These are phyloP conservation scores for Austroboletus niveus DNA, from an alignment of 1,284 basidiomycete genomes.

Conservation along the genomic window DNA sequence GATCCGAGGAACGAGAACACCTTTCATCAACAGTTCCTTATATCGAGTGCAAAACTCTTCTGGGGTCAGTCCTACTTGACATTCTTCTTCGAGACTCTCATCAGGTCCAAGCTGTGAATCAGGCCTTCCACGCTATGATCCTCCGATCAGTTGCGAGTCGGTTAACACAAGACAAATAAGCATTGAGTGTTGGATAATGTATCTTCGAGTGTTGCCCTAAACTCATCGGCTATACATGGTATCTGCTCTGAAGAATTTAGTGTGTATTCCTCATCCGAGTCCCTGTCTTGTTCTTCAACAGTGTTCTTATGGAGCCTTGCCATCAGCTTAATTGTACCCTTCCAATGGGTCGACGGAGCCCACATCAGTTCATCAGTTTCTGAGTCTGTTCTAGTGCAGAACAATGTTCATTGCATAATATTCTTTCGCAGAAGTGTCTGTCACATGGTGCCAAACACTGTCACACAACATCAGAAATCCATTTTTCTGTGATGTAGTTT, in stretches of 20 bases:
- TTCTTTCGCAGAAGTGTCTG: too few species aligned
- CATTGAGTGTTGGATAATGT: too few species aligned
- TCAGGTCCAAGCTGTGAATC: slow-evolving; percentile 78
- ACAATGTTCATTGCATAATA: too few species aligned
- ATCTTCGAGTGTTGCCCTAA: too few species aligned
- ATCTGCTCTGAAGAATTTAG: slow-evolving; percentile 35
- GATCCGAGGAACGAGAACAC: too few species aligned
- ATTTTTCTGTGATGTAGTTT: too few species aligned
- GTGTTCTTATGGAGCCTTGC: slow-evolving; percentile 55
- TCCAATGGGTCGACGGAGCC: slow-evolving; percentile 49
- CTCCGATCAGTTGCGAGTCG: too few species aligned
- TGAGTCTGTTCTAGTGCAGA: too few species aligned
- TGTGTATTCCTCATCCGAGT: slow-evolving; percentile 46
- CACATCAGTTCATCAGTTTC: slow-evolving; percentile 87
- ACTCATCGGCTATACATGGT: slow-evolving; percentile 86
- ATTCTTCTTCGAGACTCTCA: slow-evolving; percentile 74
- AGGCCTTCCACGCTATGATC: slow-evolving; percentile 90
- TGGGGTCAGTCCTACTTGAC: slow-evolving; percentile 80
- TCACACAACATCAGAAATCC: too few species aligned
- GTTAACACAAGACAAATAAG: too few species aligned
- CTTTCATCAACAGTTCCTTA: slow-evolving; percentile 50
- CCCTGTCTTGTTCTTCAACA: slow-evolving; percentile 52
- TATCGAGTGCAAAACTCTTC: slow-evolving; percentile 89
- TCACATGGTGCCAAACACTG: too few species aligned
- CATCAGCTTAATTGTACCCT: slow-evolving; percentile 57